Conservation (phyloP, 495 filamentous ascomycete species). For the Opeltia flavorubescens region DNA sequence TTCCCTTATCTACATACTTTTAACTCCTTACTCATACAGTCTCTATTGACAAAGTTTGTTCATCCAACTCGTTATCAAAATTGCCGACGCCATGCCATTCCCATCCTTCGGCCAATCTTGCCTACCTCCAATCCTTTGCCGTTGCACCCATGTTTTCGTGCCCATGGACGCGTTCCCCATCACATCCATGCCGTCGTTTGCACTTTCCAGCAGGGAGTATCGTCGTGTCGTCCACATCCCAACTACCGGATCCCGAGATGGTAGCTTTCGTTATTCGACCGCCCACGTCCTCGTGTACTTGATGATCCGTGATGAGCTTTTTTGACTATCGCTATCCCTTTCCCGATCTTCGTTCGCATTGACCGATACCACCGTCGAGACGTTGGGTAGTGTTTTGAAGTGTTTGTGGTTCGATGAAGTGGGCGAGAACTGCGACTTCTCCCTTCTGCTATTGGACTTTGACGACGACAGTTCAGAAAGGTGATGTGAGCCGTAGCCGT, state of each 20-base stretch:
- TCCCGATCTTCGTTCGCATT: conserved; percentile 1
- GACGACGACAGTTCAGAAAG: not conserved
- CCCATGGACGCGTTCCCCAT: too few species aligned
- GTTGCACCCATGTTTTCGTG: too few species aligned
- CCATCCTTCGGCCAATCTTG: too few species aligned
- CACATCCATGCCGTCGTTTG: too few species aligned
- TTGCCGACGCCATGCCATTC: too few species aligned
- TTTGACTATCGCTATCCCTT: conserved; percentile 4
- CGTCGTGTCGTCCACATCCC: not conserved
- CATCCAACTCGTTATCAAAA: too few species aligned
- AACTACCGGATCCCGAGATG: not conserved
- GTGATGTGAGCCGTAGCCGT: not conserved
- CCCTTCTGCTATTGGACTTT: not conserved
- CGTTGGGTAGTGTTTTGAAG: not conserved
- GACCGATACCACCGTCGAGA: not conserved
- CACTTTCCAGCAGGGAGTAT: not conserved
- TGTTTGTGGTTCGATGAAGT: not conserved
- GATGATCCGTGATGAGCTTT: conserved; percentile 7
- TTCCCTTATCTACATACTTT: too few species aligned
- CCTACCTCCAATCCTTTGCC: too few species aligned
- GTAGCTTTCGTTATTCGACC: not conserved
- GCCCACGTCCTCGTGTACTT: conserved; percentile 4
- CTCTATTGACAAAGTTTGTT: too few species aligned
- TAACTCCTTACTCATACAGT: too few species aligned
- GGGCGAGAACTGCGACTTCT: not conserved